Percentiles rank a stretch among this genome's conserved stretches.
phyloP scores from a whole-genome alignment of 2,329 filamentous ascomycete genomes.

The Cladosporium sp. region DNA sequence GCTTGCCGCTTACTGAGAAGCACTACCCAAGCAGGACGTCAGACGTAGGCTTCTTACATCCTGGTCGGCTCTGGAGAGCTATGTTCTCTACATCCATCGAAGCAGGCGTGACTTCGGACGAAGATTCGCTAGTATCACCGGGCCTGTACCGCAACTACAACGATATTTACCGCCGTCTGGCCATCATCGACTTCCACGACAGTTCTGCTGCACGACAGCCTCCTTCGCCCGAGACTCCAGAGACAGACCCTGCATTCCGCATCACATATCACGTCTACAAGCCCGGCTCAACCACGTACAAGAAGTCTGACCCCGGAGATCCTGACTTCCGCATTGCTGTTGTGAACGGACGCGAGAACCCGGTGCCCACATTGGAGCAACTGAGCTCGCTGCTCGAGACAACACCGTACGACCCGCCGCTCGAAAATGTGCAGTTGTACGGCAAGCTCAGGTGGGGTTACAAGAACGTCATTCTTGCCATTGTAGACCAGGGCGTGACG shows the following conservation, averaged over 20 bases:
- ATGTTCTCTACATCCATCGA: conserved; percentile 20
- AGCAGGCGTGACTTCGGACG: neutral
- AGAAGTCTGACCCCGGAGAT: conserved; percentile 72
- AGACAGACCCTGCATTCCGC: conserved; percentile 59
- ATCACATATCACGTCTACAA: conserved; percentile 85
- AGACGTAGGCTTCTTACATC: conserved; percentile 37
- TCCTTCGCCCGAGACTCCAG: conserved; percentile 26
- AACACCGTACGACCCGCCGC: conserved; percentile 66
- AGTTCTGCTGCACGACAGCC: conserved; percentile 44
- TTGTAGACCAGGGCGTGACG: conserved; percentile 86
- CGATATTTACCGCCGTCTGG: conserved; percentile 74
- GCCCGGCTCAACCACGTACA: conserved; percentile 62
- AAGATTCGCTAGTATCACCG: conserved; percentile 45
- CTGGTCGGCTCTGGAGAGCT: conserved; percentile 21
- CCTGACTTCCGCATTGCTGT: conserved; percentile 87
- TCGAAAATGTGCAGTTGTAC: conserved; percentile 59
- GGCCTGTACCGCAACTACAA: conserved; percentile 57
- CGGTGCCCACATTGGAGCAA: conserved; percentile 71
- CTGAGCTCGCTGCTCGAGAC: conserved; percentile 70
- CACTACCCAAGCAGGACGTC: conserved; percentile 33
- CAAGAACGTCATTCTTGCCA: conserved; percentile 78
- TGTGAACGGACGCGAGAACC: conserved; percentile 70
- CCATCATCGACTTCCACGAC: conserved; percentile 71
- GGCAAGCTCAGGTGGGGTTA: conserved; percentile 80
- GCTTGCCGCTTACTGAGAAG: conserved; percentile 25